Percentiles rank a stretch among this genome's conserved stretches.
Evolutionary conservation across 176 grass and related monocot species (phyloP).

Genomic region (Paspalum notatum): DNA sequence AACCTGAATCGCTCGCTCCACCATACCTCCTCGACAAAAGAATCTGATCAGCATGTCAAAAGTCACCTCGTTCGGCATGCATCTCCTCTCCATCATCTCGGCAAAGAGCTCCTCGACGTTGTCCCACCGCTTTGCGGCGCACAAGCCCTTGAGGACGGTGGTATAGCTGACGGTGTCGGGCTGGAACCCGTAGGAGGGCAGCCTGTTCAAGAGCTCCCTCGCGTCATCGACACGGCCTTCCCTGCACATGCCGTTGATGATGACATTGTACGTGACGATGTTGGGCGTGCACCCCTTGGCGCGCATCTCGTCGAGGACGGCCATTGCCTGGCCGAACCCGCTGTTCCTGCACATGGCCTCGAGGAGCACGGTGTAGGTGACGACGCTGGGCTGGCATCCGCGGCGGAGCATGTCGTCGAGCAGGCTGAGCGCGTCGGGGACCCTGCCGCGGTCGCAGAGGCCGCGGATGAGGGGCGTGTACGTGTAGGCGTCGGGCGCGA

Average conservation of each 20-base stretch:
- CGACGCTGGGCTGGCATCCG: constrained; percentile 60
- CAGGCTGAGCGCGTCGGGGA: constrained; percentile 51
- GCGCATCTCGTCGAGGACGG: constrained; percentile 65
- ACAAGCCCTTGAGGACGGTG: constrained; percentile 61
- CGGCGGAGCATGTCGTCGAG: constrained; percentile 61
- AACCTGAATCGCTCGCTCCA: constrained; percentile 57
- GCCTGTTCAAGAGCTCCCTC: constrained; percentile 42
- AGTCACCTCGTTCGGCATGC: constrained; percentile 54
- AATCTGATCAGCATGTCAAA: constrained; percentile 69
- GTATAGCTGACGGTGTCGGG: constrained; percentile 68
- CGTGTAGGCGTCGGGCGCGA: constrained; percentile 65
- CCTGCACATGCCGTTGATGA: constrained; percentile 71
- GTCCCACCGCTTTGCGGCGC: constrained; percentile 56
- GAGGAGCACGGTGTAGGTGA: constrained; percentile 69
- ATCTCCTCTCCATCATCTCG: constrained; percentile 56
- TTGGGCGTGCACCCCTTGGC: constrained; percentile 64
- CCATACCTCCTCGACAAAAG: constrained; percentile 67
- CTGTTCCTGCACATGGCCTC: constrained; percentile 58
- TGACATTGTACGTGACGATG: constrained; percentile 73
- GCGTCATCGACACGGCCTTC: constrained; percentile 59
- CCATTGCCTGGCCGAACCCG: constrained; percentile 59
- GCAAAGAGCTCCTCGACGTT: constrained; percentile 58
- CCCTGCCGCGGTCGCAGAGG: constrained; percentile 59
- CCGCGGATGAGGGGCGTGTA: constrained; percentile 70
- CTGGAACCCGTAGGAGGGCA: constrained; percentile 57